A percentile compares a stretch with the other conserved stretches of the same genome.
These are phyloP conservation scores for Phytophthora cryptogea DNA, from an alignment of 352 stramenopile species.

Conservation along the genomic window DNA sequence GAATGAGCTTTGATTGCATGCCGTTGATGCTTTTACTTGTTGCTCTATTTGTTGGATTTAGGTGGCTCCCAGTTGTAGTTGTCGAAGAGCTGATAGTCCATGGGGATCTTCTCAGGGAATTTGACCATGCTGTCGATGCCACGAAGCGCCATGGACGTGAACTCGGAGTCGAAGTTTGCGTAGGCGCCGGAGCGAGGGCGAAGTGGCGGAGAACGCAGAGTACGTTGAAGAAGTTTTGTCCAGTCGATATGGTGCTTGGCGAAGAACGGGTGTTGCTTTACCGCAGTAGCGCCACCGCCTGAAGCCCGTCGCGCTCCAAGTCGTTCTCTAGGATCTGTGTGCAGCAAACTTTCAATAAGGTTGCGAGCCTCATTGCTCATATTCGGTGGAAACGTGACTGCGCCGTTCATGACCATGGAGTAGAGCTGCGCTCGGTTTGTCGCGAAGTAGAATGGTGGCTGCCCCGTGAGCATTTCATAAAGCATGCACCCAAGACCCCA, in stretches of 20 bases:
- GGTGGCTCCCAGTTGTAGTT: constrained; percentile 85
- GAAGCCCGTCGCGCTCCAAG: constrained; percentile 48
- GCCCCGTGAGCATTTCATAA: constrained; percentile 90
- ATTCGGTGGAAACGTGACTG: constrained; percentile 55
- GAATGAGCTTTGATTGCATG: constrained; percentile 33
- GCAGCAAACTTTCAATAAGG: constrained; percentile 59
- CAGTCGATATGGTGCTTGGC: constrained; percentile 67
- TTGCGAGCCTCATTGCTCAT: constrained; percentile 52
- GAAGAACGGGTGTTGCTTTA: constrained; percentile 77
- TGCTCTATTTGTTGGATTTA: constrained; percentile 29
- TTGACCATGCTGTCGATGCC: constrained; percentile 75
- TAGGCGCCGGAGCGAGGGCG: constrained; percentile 70
- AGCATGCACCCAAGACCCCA: constrained; percentile 88
- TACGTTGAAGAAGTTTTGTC: constrained; percentile 47
- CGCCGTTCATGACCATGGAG: constrained; percentile 56
- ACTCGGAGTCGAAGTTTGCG: constrained; percentile 87
- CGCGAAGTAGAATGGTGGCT: constrained; percentile 86
- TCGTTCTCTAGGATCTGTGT: constrained; percentile 54
- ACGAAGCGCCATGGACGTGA: constrained; percentile 81
- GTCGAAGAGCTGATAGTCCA: constrained; percentile 87
- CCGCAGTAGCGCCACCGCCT: constrained; percentile 38
- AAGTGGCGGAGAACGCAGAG: constrained; percentile 54
- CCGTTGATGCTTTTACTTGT: constrained; percentile 11
- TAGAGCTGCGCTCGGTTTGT: constrained; percentile 64
- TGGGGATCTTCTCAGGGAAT: constrained; percentile 75